These are phyloP conservation scores for Tricholomella constricta DNA, from an alignment of 768 basidiomycete species.

Conservation along the genomic window DNA sequence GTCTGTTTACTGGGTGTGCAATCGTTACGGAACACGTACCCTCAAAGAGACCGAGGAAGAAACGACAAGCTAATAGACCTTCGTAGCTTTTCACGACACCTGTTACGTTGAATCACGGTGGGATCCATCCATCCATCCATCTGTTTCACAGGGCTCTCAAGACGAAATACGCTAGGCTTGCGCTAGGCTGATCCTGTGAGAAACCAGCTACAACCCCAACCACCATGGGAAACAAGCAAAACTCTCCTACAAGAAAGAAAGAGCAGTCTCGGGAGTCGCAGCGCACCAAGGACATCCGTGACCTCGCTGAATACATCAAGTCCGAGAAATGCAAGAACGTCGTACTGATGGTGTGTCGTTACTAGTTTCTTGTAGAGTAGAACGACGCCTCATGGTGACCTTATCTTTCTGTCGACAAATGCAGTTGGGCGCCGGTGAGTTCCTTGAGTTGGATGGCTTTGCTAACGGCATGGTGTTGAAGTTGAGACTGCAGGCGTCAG, in stretches of 20 bases:
- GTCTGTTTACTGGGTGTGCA: not conserved
- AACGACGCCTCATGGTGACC: not conserved
- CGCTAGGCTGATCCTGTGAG: too few relatives aligned
- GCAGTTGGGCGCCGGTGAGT: slow-evolving; percentile 70
- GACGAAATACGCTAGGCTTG: too few relatives aligned
- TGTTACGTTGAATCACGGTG: not conserved
- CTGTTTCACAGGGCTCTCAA: too few relatives aligned
- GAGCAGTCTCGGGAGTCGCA: slow-evolving; percentile 3
- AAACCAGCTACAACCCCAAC: not conserved
- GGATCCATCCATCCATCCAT: too few relatives aligned
- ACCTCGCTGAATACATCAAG: slow-evolving; percentile 67
- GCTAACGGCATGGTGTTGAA: not conserved
- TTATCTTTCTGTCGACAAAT: slow-evolving; percentile 1
- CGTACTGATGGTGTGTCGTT: slow-evolving; percentile 67
- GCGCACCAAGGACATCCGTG: slow-evolving; percentile 34
- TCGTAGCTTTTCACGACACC: slow-evolving; percentile 50
- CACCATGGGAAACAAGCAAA: slow-evolving; percentile 7
- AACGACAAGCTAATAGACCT: slow-evolving; percentile 49
- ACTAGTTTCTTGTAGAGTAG: too few relatives aligned
- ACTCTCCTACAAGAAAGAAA: not conserved
- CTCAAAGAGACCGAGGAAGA: slow-evolving; percentile 55
- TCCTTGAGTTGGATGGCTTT: not conserved
- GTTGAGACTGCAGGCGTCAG: slow-evolving; percentile 54
- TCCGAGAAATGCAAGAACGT: slow-evolving; percentile 68
- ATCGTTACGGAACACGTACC: slow-evolving; percentile 26